Evolutionary conservation across 306 rosid genomes (phyloP).

Genomic region (Gastrolobium villosum): DNA sequence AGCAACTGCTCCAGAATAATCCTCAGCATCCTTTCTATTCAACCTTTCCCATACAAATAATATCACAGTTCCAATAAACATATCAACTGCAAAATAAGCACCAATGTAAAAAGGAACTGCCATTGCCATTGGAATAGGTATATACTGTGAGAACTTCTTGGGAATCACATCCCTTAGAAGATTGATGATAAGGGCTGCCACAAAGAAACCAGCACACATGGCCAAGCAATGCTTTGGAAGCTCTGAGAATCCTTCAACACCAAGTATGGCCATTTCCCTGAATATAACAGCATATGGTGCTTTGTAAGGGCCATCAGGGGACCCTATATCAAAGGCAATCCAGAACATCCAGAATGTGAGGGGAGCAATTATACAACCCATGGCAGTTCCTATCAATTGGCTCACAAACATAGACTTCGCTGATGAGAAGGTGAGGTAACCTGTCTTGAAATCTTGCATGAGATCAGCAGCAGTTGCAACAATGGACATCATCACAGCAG

Average conservation of each 20-base stretch:
- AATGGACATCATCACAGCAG: conserved; percentile 94
- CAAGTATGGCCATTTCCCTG: conserved; percentile 96
- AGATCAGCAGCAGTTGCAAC: conserved; percentile 98
- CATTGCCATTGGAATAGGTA: conserved; percentile 99
- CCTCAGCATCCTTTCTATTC: conserved; percentile 81
- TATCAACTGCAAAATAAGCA: conserved; percentile 90
- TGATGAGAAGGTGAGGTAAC: conserved; percentile 93
- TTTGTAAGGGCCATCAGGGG: conserved; percentile 91
- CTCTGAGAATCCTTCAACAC: conserved; percentile 89
- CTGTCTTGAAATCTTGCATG: conserved; percentile 99
- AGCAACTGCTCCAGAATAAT: conserved; percentile 92
- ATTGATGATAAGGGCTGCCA: conserved; percentile 75
- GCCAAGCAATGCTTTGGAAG: conserved; percentile 88
- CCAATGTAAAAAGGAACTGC: conserved; percentile 92
- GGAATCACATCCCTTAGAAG: conserved; percentile 78
- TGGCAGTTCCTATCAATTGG: conserved; percentile 88
- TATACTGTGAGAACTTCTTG: conserved; percentile 71
- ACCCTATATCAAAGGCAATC: conserved; percentile 92
- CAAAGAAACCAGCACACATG: conserved; percentile 78
- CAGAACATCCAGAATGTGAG: conserved; percentile 98
- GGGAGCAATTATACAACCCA: conserved; percentile 96
- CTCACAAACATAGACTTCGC: conserved; percentile 96
- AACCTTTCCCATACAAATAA: conserved; percentile 82
- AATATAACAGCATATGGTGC: conserved; percentile 90
- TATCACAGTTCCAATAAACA: conserved; percentile 91